Evolutionary conservation across 768 basidiomycete genomes (phyloP).

Genomic region (Hygrophoropsis aurantiaca): DNA sequence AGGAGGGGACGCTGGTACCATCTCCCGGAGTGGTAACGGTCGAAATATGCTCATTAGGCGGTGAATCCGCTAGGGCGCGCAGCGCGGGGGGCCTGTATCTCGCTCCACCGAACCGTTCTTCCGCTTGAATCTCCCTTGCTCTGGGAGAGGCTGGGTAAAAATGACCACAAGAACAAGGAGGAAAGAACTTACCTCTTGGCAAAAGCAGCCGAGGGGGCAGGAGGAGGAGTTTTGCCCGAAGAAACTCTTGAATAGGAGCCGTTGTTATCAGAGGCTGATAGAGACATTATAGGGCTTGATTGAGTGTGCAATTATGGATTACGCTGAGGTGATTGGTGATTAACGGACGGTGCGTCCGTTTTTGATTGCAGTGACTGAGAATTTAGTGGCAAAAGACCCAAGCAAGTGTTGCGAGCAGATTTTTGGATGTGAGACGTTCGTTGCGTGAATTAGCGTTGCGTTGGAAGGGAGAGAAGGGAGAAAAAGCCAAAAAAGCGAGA

Average conservation of each 20-base stretch:
- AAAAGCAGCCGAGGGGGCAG: constrained; percentile 86
- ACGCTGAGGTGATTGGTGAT: constrained; percentile 41
- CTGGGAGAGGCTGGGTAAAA: constrained; percentile 38
- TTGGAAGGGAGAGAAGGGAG: constrained; percentile 21
- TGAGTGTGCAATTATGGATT: constrained; percentile 78
- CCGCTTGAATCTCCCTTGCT: constrained; percentile 82
- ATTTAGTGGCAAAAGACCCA: constrained; percentile 12
- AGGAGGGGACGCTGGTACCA: constrained; percentile 58
- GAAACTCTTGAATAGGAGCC: constrained; percentile 79
- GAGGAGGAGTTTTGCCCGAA: constrained; percentile 87
- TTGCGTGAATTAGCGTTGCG: constrained; percentile 33
- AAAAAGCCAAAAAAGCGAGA: constrained; percentile 14
- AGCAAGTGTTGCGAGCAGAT: constrained; percentile 12
- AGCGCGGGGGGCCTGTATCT: constrained; percentile 84
- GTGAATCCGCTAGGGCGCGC: constrained; percentile 65
- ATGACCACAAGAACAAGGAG: constrained; percentile 10
- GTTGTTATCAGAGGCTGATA: constrained; percentile 82
- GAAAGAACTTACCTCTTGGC: constrained; percentile 69
- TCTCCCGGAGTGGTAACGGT: constrained; percentile 60
- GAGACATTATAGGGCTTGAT: constrained; percentile 79
- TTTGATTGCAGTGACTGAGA: constrained; percentile 31
- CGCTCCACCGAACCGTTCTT: constrained; percentile 59
- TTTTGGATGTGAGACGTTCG: constrained; percentile 23
- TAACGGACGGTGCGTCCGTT: constrained; percentile 29
- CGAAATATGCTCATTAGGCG: constrained; percentile 65